Base-by-base conservation (phyloP, 371 early-diverging fungal species). In the Mucor sp. region DNA sequence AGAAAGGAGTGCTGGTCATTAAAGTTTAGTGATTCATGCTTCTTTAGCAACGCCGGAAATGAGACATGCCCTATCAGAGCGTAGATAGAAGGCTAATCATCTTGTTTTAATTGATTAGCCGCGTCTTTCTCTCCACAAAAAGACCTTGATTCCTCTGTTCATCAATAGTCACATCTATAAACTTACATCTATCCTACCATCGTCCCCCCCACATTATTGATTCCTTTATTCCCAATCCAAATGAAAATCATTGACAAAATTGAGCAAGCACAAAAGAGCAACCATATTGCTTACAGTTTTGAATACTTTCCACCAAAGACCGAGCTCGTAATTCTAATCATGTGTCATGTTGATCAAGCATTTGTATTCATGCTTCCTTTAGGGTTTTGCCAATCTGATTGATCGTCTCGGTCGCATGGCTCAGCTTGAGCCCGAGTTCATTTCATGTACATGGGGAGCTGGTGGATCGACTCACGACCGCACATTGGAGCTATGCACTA, bases 241-340 rank as follows among this genome's bases (percentile, higher is more conserved):
- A 92, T 92, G 93, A 90, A 86, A 75, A 83, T 92, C 47, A 74
- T 80, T 7, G 88, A 89, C 60, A 85, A 88, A 33, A 57, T 76
- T 5, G 41, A 83, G 48, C 69, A 77, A 30, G 79, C 78, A 9
- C 74, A 74, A 41, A 69, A 74, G 58, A 72, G 75, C 5, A 60
- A 71, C 3, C 70, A 66, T 23, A 73, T 87, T 44, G 82, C 75
- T 58, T 94, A 91, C 81, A 97, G 97, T 21, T 94, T 98, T 76
- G 99, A 98, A 85, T 98, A 89, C 81, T 98, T 97, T 69, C 99
- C 99, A 25, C 99, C 99, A 62, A 98, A 97, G 80, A 98, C 99
- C 17, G 92, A 93, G 65, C 89, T 92, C 73, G 93, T 90, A 89
- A 67, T 47, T 6, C 47, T 4, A 9, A 47, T 47, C 5, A 41